Conservation (phyloP, 179 eudicot species). For the Patellifolia procumbens region DNA sequence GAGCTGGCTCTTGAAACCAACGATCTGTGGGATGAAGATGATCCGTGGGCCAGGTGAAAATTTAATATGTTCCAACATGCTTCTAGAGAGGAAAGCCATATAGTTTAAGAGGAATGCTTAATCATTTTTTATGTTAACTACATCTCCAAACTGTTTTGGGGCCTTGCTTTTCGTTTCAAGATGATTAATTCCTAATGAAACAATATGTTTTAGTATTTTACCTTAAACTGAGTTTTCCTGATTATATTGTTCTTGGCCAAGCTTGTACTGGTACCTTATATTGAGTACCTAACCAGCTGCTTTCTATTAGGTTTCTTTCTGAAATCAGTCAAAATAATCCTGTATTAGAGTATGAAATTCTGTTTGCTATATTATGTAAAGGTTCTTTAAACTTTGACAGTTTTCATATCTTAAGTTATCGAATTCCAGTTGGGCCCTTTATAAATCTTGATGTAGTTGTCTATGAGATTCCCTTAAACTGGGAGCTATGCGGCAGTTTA, state of each 20-base stretch:
- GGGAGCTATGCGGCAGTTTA: conserved; percentile 7
- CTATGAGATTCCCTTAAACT: not conserved
- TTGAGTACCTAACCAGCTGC: conserved; percentile 12
- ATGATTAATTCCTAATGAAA: not conserved
- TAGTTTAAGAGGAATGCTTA: not conserved
- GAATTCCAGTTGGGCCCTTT: not conserved
- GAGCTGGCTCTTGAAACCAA: conserved; percentile 95
- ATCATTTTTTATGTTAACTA: not conserved
- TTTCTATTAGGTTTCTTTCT: not conserved
- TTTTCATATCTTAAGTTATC: not conserved
- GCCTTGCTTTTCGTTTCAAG: not conserved
- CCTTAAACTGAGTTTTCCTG: not conserved
- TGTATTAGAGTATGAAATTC: no score
- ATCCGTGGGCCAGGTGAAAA: conserved; percentile 98
- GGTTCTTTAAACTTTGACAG: not conserved
- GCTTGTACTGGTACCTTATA: no score
- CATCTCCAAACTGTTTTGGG: not conserved
- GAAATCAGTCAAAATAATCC: no score
- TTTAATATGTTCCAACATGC: not conserved
- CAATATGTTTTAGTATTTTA: not conserved
- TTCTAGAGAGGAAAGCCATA: not conserved
- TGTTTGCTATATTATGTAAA: no score
- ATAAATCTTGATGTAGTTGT: not conserved
- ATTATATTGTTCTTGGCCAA: no score
- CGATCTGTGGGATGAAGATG: conserved; percentile 98